These are phyloP conservation scores for Boletellus ananas DNA, from an alignment of 768 basidiomycete species.

Conservation along the genomic window DNA sequence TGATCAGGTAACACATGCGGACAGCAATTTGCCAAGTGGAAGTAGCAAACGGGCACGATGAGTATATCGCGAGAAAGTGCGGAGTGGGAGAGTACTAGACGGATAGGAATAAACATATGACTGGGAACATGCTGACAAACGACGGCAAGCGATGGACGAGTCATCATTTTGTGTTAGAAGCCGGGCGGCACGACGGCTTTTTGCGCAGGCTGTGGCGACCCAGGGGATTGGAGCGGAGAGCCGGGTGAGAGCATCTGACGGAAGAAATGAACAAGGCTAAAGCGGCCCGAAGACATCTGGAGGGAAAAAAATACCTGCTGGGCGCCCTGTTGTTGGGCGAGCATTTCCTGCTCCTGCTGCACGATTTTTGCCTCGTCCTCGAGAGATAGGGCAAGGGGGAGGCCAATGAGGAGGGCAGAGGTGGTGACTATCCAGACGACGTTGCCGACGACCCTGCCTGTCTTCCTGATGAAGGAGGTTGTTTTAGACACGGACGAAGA, in stretches of 20 bases:
- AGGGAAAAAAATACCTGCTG: constrained; percentile 62
- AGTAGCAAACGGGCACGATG: constrained; percentile 6
- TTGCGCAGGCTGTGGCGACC: constrained; percentile 31
- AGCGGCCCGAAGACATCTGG: constrained; percentile 1
- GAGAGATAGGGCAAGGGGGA: constrained; percentile 87
- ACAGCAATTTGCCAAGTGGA: constrained; percentile 9
- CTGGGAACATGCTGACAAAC: constrained; percentile 4
- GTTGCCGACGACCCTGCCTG: constrained; percentile 75
- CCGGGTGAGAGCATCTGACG: constrained; percentile 67
- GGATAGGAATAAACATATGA: constrained; percentile 11
- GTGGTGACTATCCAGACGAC: constrained; percentile 95
- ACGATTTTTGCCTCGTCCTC: constrained; percentile 97
- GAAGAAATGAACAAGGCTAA: constrained; percentile 4
- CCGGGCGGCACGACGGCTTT: constrained; percentile 79
- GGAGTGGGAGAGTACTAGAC: constrained; percentile 14
- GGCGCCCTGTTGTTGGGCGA: constrained; percentile 89
- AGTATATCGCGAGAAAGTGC: constrained; percentile 10
- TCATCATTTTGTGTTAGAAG: constrained; percentile 47
- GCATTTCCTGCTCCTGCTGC: constrained; percentile 90
- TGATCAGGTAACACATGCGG: constrained; percentile 26
- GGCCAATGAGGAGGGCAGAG: constrained; percentile 86
- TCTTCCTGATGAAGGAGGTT: constrained; percentile 59
- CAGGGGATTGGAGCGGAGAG: constrained; percentile 54
- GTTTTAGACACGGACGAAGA: constrained; percentile 57
- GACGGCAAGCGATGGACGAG: not conserved